Base-by-base conservation (phyloP, 257 asterid genomes). In the Datura wrightii region DNA sequence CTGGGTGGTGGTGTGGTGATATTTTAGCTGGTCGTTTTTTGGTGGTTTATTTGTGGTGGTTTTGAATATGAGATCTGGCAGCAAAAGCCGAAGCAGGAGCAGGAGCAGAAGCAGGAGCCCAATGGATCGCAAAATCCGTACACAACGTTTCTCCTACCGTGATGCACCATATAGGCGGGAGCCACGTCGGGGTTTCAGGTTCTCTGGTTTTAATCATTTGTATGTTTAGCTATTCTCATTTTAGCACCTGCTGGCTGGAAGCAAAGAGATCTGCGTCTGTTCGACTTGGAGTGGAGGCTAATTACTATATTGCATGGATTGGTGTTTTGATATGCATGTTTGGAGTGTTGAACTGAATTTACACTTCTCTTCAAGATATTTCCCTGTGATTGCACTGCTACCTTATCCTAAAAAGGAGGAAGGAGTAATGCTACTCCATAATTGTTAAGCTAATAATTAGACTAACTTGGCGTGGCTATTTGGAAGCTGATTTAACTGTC, bases 101-200 rank as follows among this genome's bases (percentile, higher is more conserved):
- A 85, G 94, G 72, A 91, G 97, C 92, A 86, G 98, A 34, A 94
- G 99, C 97, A 90, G 98, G 92, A 96, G 99, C 83, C 99, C 99
- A 4, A 72, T 94, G 92, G 99, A 92, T 86, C 97, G 98, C 89
- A 96, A 94, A 92, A 93, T 93, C 78, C 97, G 96, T 83, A 92
- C 96, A 79, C 92, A 93, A 65, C 97, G 98, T 59, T 85, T 86
- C 92, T 92, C 97, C 63, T 89, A 96, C 86, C 99, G 98, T 80
- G 98, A 96, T 88, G 98, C 97, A 71, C 98, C 99, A 14, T 96
- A 96, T 90, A 93, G 92, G 14, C 91, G 98, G 88, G 98, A 96
- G 85, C 74, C 93, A 67, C 92, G 94, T 48, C 90, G 92, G 94
- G 97, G 97, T 83, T 94, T 88, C 99, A 96, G 99, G 99, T 96